Evolutionary conservation across 2,329 filamentous ascomycete species (phyloP), one percentile per base, ranked within the genome.

Genomic region (Epichloe scottii): DNA sequence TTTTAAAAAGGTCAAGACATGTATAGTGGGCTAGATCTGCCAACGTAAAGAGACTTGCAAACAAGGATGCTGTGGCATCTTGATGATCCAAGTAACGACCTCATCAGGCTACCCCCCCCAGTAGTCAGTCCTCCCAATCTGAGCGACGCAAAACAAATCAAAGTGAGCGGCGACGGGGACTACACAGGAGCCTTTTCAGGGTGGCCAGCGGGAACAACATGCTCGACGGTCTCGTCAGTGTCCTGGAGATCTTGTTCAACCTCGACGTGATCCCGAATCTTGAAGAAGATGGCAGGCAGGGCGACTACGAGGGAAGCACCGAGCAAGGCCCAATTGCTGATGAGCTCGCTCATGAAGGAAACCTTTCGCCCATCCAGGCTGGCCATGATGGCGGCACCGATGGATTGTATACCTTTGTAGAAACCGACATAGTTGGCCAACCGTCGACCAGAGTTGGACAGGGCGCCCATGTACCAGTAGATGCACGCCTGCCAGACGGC

Each of bases 381-480:
- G 47, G 62, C 67, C 46, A 62, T 61, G 4, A 69, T 78, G 23
- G 84, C 85, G 1, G 81, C 77, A 59, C 86, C 86, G 5, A 82
- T 84, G 15, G 84, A 87, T 64, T 90, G 86, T 47, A 89, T 85
- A 15, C 84, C 61, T 58, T 93, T 93, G 77, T 91, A 91, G 81
- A 73, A 87, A 87, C 73, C 58, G 80, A 78, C 55, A 62, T 91
- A 85, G 73, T 96, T 95, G 71, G 91, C 90, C 30, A 91, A 79
- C 67, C 89, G 91, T 66, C 90, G 88, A 54, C 87, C 82, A 56
- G 91, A 95, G 78, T 97, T 97, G 63, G 87, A 90, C 42, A 96
- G 76, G 7, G 90, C 81, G 48, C 91, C 91, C 85, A 97, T 95
- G 72, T 85, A 90, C 90, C 90, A 96, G 75, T 97, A 96, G 47